Evolutionary conservation across 2,329 filamentous ascomycete genomes (phyloP).

Genomic region (Xylaria sp.): DNA sequence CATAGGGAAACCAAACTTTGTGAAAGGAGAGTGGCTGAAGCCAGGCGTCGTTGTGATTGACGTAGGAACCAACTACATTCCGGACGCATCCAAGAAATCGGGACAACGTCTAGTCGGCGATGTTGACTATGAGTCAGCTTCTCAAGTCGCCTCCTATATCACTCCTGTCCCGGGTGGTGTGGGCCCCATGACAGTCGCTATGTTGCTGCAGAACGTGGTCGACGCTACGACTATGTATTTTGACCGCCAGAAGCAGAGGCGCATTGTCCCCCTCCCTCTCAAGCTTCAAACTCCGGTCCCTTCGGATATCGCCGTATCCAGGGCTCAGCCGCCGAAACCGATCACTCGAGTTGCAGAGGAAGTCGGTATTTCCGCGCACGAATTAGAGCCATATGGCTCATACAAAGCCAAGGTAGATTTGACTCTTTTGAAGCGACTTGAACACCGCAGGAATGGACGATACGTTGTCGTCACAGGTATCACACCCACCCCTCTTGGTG

Average conservation of each 20-base stretch:
- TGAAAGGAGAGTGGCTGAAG: slow-evolving; percentile 97
- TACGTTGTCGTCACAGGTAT: slow-evolving; percentile 96
- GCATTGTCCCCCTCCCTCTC: slow-evolving; percentile 83
- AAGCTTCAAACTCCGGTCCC: slow-evolving; percentile 84
- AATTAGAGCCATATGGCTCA: slow-evolving; percentile 93
- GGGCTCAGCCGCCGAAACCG: slow-evolving; percentile 89
- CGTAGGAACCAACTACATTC: slow-evolving; percentile 96
- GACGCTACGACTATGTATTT: slow-evolving; percentile 85
- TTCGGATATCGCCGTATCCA: slow-evolving; percentile 94
- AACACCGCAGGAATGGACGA: slow-evolving; percentile 87
- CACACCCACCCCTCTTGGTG: slow-evolving; percentile 93
- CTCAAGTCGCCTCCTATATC: slow-evolving; percentile 88
- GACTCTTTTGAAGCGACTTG: slow-evolving; percentile 80
- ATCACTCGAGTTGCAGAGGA: slow-evolving; percentile 88
- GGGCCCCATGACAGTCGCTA: slow-evolving; percentile 98
- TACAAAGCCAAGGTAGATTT: slow-evolving; percentile 97
- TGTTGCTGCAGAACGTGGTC: slow-evolving; percentile 96
- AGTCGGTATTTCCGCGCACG: slow-evolving; percentile 85
- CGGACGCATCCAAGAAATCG: slow-evolving; percentile 89
- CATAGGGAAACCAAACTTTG: slow-evolving; percentile 86
- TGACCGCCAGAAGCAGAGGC: slow-evolving; percentile 82
- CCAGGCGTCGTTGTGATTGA: slow-evolving; percentile 95
- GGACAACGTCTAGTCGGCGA: slow-evolving; percentile 93
- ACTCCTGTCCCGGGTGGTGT: slow-evolving; percentile 97
- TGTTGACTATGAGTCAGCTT: slow-evolving; percentile 89